Evolutionary conservation across 176 grass and related monocot species (phyloP).

Genomic region (Avena atlantica): DNA sequence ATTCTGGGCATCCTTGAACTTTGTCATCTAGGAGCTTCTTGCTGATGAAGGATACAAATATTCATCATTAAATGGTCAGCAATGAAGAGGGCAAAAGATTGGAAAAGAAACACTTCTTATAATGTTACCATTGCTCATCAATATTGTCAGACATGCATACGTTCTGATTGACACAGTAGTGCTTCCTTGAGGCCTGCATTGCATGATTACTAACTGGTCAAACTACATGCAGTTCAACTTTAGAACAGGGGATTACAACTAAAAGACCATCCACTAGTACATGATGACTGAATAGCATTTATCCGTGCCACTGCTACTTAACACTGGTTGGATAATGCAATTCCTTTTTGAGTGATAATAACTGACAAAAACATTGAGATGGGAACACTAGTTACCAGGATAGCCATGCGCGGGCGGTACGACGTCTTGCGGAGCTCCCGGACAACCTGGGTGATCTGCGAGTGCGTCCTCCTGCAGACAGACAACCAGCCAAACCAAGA

Average conservation of each 20-base stretch:
- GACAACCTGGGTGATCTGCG: slow-evolving; percentile 94
- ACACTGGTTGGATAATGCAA: background rate
- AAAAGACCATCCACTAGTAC: background rate
- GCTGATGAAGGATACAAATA: slow-evolving; percentile 48
- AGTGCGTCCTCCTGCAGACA: slow-evolving; percentile 89
- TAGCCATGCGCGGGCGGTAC: slow-evolving; percentile 82
- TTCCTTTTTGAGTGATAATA: background rate
- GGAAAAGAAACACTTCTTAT: background rate
- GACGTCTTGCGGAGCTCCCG: slow-evolving; percentile 94
- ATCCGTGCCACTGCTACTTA: background rate
- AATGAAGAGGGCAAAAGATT: slow-evolving; percentile 35
- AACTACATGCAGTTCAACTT: slow-evolving; percentile 3
- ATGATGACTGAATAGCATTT: background rate
- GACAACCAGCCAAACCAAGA: slow-evolving; percentile 22
- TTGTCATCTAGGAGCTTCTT: slow-evolving; percentile 71
- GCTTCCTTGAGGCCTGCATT: slow-evolving; percentile 89
- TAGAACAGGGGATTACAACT: background rate
- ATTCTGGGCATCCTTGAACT: slow-evolving; percentile 79
- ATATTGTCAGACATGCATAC: slow-evolving; percentile 65
- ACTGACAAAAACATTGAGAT: background rate
- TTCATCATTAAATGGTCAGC: slow-evolving; percentile 7
- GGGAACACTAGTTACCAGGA: slow-evolving; percentile 60
- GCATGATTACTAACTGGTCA: background rate
- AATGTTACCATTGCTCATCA: slow-evolving; percentile 80
- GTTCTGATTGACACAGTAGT: slow-evolving; percentile 80